Percentiles rank a stretch among this genome's conserved stretches.
Evolutionary conservation across 257 asterid genomes (phyloP).

Genomic region (Solanum gracilifrons): DNA sequence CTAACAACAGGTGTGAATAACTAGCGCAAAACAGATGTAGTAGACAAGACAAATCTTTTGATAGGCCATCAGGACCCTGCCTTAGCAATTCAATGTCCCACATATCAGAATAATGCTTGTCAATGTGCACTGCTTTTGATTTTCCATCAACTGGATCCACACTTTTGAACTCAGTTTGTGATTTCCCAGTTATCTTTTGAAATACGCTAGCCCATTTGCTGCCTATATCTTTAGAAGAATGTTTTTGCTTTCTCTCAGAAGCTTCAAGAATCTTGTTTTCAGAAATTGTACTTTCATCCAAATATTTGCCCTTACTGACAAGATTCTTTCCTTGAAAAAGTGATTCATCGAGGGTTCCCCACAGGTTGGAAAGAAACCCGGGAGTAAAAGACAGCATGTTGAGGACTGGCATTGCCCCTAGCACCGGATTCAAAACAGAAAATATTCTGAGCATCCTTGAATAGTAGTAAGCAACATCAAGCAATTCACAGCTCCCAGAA

Average conservation of each 20-base stretch:
- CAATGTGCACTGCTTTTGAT: slow-evolving; percentile 21
- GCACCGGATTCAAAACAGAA: slow-evolving; percentile 53
- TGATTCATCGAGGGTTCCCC: slow-evolving; percentile 58
- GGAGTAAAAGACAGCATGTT: slow-evolving; percentile 92
- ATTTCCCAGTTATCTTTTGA: slow-evolving; percentile 60
- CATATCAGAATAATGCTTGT: slow-evolving; percentile 40
- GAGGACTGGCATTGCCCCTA: slow-evolving; percentile 78
- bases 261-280: slow-evolving; percentile 27
- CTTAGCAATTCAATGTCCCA: slow-evolving; percentile 75
- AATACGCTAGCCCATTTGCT: slow-evolving; percentile 67
- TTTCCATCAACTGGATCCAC: slow-evolving; percentile 15
- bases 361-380: slow-evolving; percentile 66
- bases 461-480: slow-evolving; percentile 58
- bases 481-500: slow-evolving; percentile 34
- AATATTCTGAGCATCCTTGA: slow-evolving; percentile 73
- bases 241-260: slow-evolving; percentile 44
- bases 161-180: slow-evolving; percentile 30
- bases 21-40: slow-evolving; percentile 83
- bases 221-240: slow-evolving; percentile 48
- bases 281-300: slow-evolving; percentile 14
- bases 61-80: slow-evolving; percentile 73
- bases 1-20: slow-evolving; percentile 80
- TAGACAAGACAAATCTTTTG: slow-evolving; percentile 54
- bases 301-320: slow-evolving; percentile 8
- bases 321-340: slow-evolving; percentile 36